Base-by-base conservation (phyloP, 495 filamentous ascomycete genomes). In the Tetracladium marchalianum region DNA sequence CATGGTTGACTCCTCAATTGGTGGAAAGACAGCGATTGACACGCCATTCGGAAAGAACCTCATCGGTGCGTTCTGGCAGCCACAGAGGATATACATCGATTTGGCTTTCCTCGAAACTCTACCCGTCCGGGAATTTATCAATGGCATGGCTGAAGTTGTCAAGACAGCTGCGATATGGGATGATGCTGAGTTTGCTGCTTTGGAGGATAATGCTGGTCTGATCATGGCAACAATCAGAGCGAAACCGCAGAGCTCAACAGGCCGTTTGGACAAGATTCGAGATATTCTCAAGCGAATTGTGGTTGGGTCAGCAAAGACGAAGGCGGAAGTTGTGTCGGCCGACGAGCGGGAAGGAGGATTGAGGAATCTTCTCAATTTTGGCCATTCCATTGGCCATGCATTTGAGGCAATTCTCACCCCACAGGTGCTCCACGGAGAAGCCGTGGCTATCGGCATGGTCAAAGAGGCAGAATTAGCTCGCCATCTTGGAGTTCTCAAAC, bases 1-100 rank as follows among this genome's bases (percentile, higher is more conserved):
- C 49, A 98, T 98, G 92, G 92, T 98, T 15, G 92, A 98, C 66
- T 96, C 90, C 27, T 95, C 88, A 35, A 95, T 98, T 63, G 92
- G 92, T 44, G 92, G 92, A 37, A 98, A 98, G 75, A 97, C 93
- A 12, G 92, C 92, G 43, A 96, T 98, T 62, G 92, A 98, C 57
- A 90, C 85, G 1, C 90, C 92, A n/a, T 74, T 87, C 55, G 92
- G 92, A 40, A 98, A 98, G 72, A 98, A 98, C 61, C 70, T 98
- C 42, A 85, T 97, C 37, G 92, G 92, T 16, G 77, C 93, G 32
- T 97, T 98, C 68, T 95, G 89, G 88, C 92, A 97, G 61, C 92
- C 92, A 24, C 76, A 82, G 54, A 80, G 85, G 49, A 87, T 95
- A 54, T 98, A 92, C 59, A 90, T 98, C 50, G 92, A 98, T 66